These are phyloP conservation scores for Myriosclerotinia curreyana DNA, from an alignment of 2,329 filamentous ascomycete genomes.

Conservation along the genomic window DNA sequence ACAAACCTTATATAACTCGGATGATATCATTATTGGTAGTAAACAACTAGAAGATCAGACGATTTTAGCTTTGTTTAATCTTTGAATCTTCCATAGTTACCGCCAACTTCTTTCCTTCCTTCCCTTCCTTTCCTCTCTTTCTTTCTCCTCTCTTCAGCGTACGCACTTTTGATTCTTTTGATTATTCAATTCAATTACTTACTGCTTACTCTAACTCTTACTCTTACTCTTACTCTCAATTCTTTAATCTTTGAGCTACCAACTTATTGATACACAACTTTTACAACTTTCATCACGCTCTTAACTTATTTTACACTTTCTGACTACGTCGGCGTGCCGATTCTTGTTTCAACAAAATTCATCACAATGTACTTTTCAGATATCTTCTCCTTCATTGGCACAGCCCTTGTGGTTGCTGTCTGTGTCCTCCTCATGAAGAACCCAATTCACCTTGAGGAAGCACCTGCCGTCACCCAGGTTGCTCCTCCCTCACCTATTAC, in stretches of 20 bases:
- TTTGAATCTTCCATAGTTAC: background rate
- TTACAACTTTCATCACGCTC: background rate
- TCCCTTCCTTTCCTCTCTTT: background rate
- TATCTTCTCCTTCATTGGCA: constrained; percentile 2
- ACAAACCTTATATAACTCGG: background rate
- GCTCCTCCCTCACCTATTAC: background rate
- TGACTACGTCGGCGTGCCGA: constrained; percentile 17
- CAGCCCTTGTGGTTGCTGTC: constrained; percentile 3
- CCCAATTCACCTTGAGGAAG: constrained; percentile 2
- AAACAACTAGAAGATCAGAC: background rate
- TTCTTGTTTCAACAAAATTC: constrained; percentile 15
- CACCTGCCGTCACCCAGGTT: constrained; percentile 6
- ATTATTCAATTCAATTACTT: background rate
- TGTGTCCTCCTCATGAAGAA: background rate
- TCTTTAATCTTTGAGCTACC: constrained; percentile 19
- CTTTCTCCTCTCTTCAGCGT: background rate
- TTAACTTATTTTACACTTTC: background rate
- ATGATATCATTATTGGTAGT: background rate
- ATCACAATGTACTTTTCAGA: constrained; percentile 5
- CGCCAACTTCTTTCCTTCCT: background rate
- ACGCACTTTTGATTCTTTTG: constrained; percentile 8
- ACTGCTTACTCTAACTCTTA: constrained; percentile 3
- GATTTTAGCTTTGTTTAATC: background rate
- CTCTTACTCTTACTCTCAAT: background rate
- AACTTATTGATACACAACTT: constrained; percentile 9